phyloP scores from a whole-genome alignment of 345 rosid species.

The Eucalyptus sideroxylon region DNA sequence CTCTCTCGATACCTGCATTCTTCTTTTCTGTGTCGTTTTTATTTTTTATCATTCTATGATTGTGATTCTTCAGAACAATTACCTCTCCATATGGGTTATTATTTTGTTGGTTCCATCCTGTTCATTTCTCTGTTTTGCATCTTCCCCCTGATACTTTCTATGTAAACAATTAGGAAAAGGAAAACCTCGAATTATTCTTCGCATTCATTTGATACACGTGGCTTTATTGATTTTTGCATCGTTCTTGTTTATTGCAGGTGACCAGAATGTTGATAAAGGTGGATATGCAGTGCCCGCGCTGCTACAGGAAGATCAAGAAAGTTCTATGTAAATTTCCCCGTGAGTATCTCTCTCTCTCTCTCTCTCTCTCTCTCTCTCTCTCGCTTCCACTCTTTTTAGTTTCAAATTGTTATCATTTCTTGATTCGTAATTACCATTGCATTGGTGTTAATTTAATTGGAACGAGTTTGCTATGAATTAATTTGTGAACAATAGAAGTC shows the following conservation, averaged over 20 bases:
- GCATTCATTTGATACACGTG: neutral
- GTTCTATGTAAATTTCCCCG: slow-evolving; percentile 58
- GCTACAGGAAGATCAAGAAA: slow-evolving; percentile 69
- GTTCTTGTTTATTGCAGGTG: neutral
- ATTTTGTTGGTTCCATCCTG: neutral
- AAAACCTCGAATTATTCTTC: neutral
- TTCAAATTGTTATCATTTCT: neutral
- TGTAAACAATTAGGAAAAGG: neutral
- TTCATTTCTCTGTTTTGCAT: neutral
- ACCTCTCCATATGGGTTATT: neutral
- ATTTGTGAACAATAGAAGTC: slow-evolving; percentile 56
- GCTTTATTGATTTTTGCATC: neutral
- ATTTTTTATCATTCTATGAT: neutral
- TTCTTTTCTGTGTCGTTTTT: neutral
- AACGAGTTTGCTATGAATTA: neutral
- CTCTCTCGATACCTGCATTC: neutral
- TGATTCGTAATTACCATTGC: neutral
- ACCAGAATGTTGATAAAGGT: neutral
- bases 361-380: too few species aligned
- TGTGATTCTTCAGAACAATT: neutral
- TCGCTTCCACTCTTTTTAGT: neutral
- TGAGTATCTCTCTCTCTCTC: slow-evolving; percentile 19
- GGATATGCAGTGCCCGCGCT: slow-evolving; percentile 41
- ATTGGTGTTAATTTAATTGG: slow-evolving; percentile 13
- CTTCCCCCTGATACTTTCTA: neutral